phyloP scores from a whole-genome alignment of 139 green algal species.

The Chlamydomonas incerta region DNA sequence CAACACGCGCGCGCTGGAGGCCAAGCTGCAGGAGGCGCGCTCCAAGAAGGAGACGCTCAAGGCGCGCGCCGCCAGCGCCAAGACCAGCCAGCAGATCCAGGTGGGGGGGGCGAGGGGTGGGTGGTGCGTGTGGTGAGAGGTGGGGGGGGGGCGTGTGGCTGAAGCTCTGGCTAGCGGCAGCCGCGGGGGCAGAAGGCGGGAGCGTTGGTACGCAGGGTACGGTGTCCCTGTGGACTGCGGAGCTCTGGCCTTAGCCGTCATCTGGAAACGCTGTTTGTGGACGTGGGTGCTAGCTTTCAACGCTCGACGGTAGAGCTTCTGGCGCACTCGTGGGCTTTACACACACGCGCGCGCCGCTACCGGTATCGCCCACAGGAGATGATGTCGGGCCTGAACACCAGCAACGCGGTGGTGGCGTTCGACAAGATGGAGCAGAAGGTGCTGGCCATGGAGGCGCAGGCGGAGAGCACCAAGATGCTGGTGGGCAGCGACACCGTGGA shows the following conservation, averaged over 20 bases:
- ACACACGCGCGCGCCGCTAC: too few relatives aligned
- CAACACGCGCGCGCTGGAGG: conserved; percentile 73
- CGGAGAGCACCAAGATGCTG: conserved; percentile 83
- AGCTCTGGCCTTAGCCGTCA: too few relatives aligned
- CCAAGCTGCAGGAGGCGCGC: conserved; percentile 93
- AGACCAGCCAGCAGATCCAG: conserved; percentile 70
- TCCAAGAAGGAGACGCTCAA: conserved; percentile 99
- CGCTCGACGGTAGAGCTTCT: too few relatives aligned
- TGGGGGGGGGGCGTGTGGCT: not conserved
- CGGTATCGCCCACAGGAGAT: conserved; percentile 44
- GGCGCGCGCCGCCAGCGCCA: conserved; percentile 93
- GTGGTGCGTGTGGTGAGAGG: not conserved
- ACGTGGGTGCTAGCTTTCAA: too few relatives aligned
- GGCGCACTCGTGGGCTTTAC: too few relatives aligned
- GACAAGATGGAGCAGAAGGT: conserved; percentile 99
- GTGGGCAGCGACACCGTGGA: conserved; percentile 79
- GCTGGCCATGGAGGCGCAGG: conserved; percentile 92
- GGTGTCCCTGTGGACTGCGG: too few relatives aligned
- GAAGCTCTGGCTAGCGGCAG: too few relatives aligned
- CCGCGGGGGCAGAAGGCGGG: too few relatives aligned
- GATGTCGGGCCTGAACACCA: conserved; percentile 85
- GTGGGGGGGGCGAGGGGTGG: conserved; percentile 54
- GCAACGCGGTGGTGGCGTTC: conserved; percentile 91
- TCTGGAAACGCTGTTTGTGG: too few relatives aligned
- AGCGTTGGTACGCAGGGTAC: too few relatives aligned